A percentile compares a stretch with the other conserved stretches of the same genome.
phyloP scores from a whole-genome alignment of 805 yeast genomes.

The Blastobotrys attinorum region DNA sequence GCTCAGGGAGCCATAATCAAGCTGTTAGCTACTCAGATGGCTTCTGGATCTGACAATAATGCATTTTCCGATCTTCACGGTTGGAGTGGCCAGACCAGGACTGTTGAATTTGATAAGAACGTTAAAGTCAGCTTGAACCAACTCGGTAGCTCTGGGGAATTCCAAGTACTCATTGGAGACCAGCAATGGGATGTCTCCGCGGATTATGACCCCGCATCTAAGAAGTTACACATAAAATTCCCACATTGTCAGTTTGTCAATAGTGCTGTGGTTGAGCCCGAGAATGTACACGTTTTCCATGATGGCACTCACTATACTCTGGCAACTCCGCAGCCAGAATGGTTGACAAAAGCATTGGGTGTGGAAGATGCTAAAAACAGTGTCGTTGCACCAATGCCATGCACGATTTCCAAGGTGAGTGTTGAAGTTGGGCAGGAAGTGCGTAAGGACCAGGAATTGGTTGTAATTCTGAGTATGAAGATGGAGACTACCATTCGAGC shows the following conservation, averaged over 20 bases:
- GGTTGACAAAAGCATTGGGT: constrained; percentile 25
- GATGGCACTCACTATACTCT: constrained; percentile 22
- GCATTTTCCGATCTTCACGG: constrained; percentile 6
- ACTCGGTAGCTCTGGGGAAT: constrained; percentile 3
- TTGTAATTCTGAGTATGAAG: constrained; percentile 27
- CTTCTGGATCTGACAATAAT: constrained; percentile 7
- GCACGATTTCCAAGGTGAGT: constrained; percentile 23
- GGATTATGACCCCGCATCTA: constrained; percentile 4
- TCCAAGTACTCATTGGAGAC: constrained; percentile 6
- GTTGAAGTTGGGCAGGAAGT: constrained; percentile 22
- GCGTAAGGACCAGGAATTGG: constrained; percentile 23
- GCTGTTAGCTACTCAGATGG: constrained; percentile 8
- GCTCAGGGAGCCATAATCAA: constrained; percentile 26
- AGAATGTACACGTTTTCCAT: constrained; percentile 23
- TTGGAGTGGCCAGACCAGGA: neutral
- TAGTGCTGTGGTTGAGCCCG: constrained; percentile 16
- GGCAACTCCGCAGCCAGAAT: constrained; percentile 21
- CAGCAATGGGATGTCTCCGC: constrained; percentile 4
- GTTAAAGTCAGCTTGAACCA: constrained; percentile 9
- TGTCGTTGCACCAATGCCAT: constrained; percentile 28
- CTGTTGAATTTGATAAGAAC: neutral
- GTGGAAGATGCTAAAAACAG: constrained; percentile 15
- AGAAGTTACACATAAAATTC: constrained; percentile 17
- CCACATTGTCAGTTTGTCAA: constrained; percentile 18
- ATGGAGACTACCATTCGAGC: constrained; percentile 29